Evolutionary conservation across 1,284 basidiomycete species (phyloP).

Genomic region (Cryptococcus floricola): DNA sequence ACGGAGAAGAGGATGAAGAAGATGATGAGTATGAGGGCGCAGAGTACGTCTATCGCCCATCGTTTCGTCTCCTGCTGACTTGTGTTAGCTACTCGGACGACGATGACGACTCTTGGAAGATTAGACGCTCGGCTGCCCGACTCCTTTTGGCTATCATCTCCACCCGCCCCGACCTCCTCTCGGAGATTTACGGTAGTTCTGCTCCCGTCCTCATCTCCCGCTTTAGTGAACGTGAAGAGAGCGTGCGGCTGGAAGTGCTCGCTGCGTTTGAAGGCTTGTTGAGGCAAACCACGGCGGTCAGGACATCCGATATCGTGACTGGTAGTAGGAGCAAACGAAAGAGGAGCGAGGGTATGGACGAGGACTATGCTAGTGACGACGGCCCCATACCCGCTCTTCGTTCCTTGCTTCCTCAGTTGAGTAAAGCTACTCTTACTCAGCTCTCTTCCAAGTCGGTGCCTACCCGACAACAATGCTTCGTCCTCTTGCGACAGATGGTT

Average conservation of each 20-base stretch:
- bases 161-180: constrained; percentile 80
- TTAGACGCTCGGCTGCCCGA: constrained; percentile 88
- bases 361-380: constrained; percentile 59
- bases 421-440: constrained; percentile 79
- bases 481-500: constrained; percentile 70
- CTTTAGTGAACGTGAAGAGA: constrained; percentile 92
- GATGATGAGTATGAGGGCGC: constrained; percentile 64
- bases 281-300: constrained; percentile 61
- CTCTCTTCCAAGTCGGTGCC: constrained; percentile 78
- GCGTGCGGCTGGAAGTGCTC: constrained; percentile 91
- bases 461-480: constrained; percentile 80
- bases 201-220: constrained; percentile 83
- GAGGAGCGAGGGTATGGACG: constrained; percentile 65
- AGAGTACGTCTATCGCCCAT: constrained; percentile 54
- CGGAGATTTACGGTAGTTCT: constrained; percentile 73
- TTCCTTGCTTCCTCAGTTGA: constrained; percentile 68
- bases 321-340: constrained; percentile 54
- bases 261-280: constrained; percentile 75
- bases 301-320: constrained; percentile 30
- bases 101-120: constrained; percentile 98
- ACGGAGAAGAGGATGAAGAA: constrained; percentile 46
- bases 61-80: constrained; percentile 1
- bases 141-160: constrained; percentile 77
- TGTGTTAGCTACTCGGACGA: constrained; percentile 82
- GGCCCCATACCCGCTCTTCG: constrained; percentile 53